Base-by-base conservation (phyloP, 352 stramenopile species). In the Phytopythium cucurbitacearum region DNA sequence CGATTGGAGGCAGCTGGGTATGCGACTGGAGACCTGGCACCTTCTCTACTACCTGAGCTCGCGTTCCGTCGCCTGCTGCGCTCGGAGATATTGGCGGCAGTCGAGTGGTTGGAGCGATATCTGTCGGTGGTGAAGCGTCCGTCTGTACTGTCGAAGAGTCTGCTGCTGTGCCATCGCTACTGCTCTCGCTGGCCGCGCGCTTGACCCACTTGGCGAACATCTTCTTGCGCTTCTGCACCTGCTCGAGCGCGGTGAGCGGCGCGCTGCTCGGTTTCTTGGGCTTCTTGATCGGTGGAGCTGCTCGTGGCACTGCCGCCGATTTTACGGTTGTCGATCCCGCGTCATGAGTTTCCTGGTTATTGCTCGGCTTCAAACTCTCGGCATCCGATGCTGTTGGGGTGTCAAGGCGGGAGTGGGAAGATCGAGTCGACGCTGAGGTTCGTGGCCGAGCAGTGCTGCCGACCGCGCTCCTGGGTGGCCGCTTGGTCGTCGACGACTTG, bases 121-220 rank as follows among this genome's bases (percentile, higher is more conserved):
- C 21, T 37, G 36, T 12, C 15, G 48, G n/a, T 38, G 33, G 3
- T 45, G 37, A n/a, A 41, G 28, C 45, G 49, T 50, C 48, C 41
- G 9, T 36, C 3, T 13, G 1, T 21, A 35, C 6, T 39, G 16
- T n/a, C 13, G 39, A 52, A 5, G 44, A 6, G 55, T 59, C 40
- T 58, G 57, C 48, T 38, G 47, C 43, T 43, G 32, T 38, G 49
- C 5, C 40, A 21, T 60, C 55, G 38, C 44, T 34, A 4, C 36
- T 16, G 12, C 16, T 48, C 8, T 38, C 40, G 53, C 45, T 62
- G 13, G 40, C 53, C 40, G 57, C 60, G 58, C 63, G 53, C 52
- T 87, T 84, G 33, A 89, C 76, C 79, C 81, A 91, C 50, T 66
- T 89, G 2, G 79, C 69, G 55, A 89, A 90, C 69, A 89, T 80